These are phyloP conservation scores for Botrytis fabae DNA, from an alignment of 2,329 filamentous ascomycete species.

Conservation along the genomic window DNA sequence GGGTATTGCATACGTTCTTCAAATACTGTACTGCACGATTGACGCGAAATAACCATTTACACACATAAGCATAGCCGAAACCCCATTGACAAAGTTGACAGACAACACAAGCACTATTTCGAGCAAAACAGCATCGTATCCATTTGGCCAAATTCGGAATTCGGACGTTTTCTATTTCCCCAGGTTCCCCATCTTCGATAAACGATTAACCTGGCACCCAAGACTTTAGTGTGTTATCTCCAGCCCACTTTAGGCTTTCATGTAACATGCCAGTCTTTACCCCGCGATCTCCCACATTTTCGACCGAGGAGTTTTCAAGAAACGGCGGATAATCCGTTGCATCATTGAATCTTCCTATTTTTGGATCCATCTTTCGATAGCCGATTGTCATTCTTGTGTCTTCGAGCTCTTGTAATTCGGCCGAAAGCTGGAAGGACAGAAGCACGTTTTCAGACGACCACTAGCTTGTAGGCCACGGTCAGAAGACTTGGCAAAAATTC, in stretches of 20 bases:
- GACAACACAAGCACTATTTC: neutral
- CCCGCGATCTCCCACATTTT: constrained; percentile 11
- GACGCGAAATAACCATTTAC: neutral
- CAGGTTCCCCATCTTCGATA: neutral
- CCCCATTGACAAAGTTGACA: neutral
- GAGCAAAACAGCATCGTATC: neutral
- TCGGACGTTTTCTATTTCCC: neutral
- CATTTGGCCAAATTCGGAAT: neutral
- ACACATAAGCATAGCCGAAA: neutral
- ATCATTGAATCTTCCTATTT: neutral
- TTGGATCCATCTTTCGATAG: neutral
- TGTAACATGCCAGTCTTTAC: constrained; percentile 10
- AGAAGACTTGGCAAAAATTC: neutral
- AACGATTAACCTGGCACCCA: neutral
- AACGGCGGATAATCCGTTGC: neutral
- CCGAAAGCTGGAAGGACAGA: neutral
- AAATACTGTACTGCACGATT: neutral
- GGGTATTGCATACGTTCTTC: neutral
- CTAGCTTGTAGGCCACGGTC: neutral
- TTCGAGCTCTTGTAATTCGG: too few relatives aligned
- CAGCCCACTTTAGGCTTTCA: neutral
- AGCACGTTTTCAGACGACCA: too few relatives aligned
- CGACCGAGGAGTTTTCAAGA: constrained; percentile 8
- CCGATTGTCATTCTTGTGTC: neutral
- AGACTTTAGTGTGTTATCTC: neutral